Evolutionary conservation across 78 protist genomes (phyloP), one percentile per base, ranked within the genome.

Genomic region (Andalucia godoyi): DNA sequence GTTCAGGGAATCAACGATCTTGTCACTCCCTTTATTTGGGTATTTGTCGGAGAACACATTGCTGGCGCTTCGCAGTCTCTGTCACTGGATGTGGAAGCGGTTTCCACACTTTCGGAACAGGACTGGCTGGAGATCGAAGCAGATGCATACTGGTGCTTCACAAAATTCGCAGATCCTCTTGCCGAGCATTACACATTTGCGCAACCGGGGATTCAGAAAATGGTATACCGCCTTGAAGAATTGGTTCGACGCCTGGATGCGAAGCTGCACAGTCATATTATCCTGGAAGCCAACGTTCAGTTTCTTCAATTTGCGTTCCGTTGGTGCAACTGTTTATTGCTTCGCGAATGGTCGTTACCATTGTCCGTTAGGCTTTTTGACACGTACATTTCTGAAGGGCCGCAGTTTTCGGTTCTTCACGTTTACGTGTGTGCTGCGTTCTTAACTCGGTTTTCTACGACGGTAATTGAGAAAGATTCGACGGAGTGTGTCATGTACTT

Each of bases 1-100:
- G 98, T 93, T 17, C 98, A 93, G 52, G 98, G 98, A 46, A 89
- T 93, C 61, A 90, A 91, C 49, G 98, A 93, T 67, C 62, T 93
- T 10, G 63, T 66, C 25, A 76, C 81, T 4, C 73, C 74, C 18
- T 66, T 76, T 45, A 46, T 76, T 7, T 23, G 25, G 4, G 81
- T 76, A 21, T 76, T 76, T 23, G 41, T 75, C 17, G 2, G 38
- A n/a, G 63, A 55, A 23, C 25, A 63, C 15, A 17, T 72, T 21
- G 62, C 21, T 29, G 29, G 10, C 3, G n/a, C n/a, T n/a, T n/a
- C n/a, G n/a, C n/a, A n/a, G n/a, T n/a, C n/a, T n/a, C n/a, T n/a
- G n/a, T n/a, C n/a, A n/a, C n/a, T n/a, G n/a, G 10, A 7, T 6
- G 42, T 8, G 13, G 70, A 63, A 58, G 70, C 70, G 23, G 47